Percentiles rank a stretch among this genome's conserved stretches.
Evolutionary conservation across 2,329 filamentous ascomycete species (phyloP).

Genomic region (Cordyceps pruinosa): DNA sequence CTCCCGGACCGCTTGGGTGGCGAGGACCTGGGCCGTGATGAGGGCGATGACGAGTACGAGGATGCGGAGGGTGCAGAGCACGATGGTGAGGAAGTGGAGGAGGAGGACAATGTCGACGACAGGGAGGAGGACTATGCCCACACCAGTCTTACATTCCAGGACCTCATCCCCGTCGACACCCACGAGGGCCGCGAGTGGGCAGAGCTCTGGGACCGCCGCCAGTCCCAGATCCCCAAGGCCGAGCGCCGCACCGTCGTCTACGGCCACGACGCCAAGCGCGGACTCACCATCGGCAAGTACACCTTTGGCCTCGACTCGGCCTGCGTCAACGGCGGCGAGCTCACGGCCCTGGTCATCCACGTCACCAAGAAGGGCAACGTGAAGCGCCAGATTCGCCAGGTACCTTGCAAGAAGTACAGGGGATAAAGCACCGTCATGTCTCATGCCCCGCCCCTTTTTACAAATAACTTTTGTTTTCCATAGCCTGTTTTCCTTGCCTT

Average conservation of each 20-base stretch:
- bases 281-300: slow-evolving; percentile 55
- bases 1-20: slow-evolving; percentile 11
- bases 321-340: slow-evolving; percentile 66
- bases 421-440: background rate
- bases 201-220: slow-evolving; percentile 50
- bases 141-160: slow-evolving; percentile 16
- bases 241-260: slow-evolving; percentile 66
- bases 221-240: slow-evolving; percentile 27
- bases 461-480: background rate
- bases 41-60: background rate
- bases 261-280: slow-evolving; percentile 74
- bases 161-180: slow-evolving; percentile 31
- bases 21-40: background rate
- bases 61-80: slow-evolving; percentile 10
- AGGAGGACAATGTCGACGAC: slow-evolving; percentile 14
- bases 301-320: slow-evolving; percentile 81
- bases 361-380: slow-evolving; percentile 30
- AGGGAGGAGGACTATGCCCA: slow-evolving; percentile 14
- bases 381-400: slow-evolving; percentile 33
- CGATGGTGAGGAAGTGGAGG: slow-evolving; percentile 14
- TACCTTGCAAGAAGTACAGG: slow-evolving; percentile 29
- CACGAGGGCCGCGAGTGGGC: slow-evolving; percentile 60
- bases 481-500: background rate
- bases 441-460: background rate
- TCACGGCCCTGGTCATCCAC: slow-evolving; percentile 73